Evolutionary conservation across 208 protist species (phyloP), one percentile per base, ranked within the genome.

Genomic region (Zelonia costaricensis): DNA sequence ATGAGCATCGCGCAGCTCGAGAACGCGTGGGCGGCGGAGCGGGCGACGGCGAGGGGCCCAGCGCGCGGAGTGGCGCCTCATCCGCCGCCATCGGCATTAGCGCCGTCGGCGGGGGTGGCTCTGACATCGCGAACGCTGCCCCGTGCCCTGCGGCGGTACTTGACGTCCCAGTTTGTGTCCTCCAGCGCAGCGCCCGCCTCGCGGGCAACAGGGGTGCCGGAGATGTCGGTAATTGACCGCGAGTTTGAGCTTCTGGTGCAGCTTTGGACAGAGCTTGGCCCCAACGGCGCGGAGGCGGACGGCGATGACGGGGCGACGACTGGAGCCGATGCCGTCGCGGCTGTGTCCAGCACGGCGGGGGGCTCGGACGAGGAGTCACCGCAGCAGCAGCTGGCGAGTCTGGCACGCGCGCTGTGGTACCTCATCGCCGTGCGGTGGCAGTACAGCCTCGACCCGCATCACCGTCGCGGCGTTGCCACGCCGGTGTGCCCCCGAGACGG

Each of bases 401-500:
- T 79, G 42, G 20, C 80, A 15, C 52, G 60, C 43, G 66, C 66
- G 4, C 54, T 88, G 20, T 88, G 82, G 82, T 82, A 75, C 38
- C 71, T 84, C 4, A 59, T 75, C 12, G 58, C 72, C 0, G 40
- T 57, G 8, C 64, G 72, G 10, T 88, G 82, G 82, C 67, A 62
- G 57, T 46, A 52, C 30, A 45, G 57, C 30, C 22, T 79, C 13
- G 64, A 51, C 43, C 67, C 53, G 3, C 25, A 51, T 20, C 18
- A 18, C 33, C 35, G 9, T 16, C 12, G n/a, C 20, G 38, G 33
- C 33, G n/a, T n/a, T n/a, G n/a, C n/a, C n/a, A n/a, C n/a, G n/a
- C n/a, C n/a, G n/a, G n/a, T n/a, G n/a, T n/a, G n/a, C n/a, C n/a
- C n/a, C n/a, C n/a, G n/a, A n/a, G n/a, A n/a, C n/a, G n/a, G n/a